Evolutionary conservation across 202 grass and related monocot species (phyloP).

Genomic region (Schoenoplectus tabernaemontani): DNA sequence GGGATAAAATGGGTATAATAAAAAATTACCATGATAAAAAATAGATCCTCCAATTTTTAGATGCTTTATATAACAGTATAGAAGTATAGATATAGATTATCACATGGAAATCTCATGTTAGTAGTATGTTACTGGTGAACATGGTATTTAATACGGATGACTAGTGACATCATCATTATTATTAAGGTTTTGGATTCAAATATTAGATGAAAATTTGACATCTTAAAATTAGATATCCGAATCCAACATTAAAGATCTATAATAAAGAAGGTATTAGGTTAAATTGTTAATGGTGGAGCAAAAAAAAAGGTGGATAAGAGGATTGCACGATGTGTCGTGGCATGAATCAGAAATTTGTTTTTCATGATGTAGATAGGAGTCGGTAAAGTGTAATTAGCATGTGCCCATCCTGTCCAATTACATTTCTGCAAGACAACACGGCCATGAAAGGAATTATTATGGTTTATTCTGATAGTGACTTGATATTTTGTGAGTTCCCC

Average conservation of each 20-base stretch:
- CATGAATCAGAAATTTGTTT: background rate
- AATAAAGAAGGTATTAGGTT: too few relatives aligned
- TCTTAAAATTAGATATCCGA: too few relatives aligned
- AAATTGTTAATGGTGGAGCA: background rate
- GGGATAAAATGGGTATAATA: too few relatives aligned
- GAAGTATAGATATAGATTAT: too few relatives aligned
- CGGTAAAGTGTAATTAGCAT: background rate
- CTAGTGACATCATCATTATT: too few relatives aligned
- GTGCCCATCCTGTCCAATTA: background rate
- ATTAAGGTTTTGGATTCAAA: too few relatives aligned
- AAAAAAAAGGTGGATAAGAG: background rate
- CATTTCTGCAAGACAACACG: background rate
- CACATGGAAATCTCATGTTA: background rate
- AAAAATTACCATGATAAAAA: too few relatives aligned
- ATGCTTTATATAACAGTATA: too few relatives aligned
- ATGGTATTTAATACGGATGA: too few relatives aligned
- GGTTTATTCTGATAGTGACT: background rate
- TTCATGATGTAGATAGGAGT: background rate
- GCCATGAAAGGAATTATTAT: background rate
- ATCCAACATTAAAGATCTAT: too few relatives aligned
- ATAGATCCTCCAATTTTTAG: too few relatives aligned
- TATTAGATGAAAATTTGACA: too few relatives aligned
- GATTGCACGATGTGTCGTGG: background rate
- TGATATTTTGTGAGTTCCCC: background rate
- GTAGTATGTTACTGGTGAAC: background rate